These are phyloP conservation scores for Thelonectria rubi DNA, from an alignment of 2,329 filamentous ascomycete species.

Conservation along the genomic window DNA sequence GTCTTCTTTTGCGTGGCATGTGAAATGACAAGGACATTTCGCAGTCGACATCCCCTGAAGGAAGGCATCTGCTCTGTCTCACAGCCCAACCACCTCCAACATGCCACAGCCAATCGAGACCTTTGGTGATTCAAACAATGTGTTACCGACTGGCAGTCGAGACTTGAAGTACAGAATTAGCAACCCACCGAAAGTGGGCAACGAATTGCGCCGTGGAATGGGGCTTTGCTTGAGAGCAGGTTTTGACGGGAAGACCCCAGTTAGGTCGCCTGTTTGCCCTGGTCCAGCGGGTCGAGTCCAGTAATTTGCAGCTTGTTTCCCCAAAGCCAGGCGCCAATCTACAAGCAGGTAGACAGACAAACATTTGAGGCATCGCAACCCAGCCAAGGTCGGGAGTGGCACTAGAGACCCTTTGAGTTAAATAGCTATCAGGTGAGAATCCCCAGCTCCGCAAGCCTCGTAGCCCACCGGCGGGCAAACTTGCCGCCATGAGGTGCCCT, in stretches of 20 bases:
- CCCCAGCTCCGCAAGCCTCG: constrained; percentile 11
- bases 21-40: not conserved
- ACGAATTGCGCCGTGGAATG: not conserved
- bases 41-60: not conserved
- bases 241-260: constrained; percentile 23
- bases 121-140: not conserved
- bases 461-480: constrained; percentile 12
- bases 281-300: not conserved
- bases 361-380: constrained; percentile 26
- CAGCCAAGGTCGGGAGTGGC: constrained; percentile 11
- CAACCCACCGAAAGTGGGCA: not conserved
- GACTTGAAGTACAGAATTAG: constrained; percentile 1
- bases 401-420: constrained; percentile 23
- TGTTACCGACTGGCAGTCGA: not conserved
- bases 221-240: constrained; percentile 5
- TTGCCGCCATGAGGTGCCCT: constrained; percentile 6
- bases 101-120: not conserved
- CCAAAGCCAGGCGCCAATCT: constrained; percentile 17
- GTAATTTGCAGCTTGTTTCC: constrained; percentile 25
- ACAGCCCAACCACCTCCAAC: constrained; percentile 2
- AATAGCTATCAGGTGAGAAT: constrained; percentile 21
- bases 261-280: constrained; percentile 11
- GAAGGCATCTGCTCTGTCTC: not conserved
- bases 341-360: constrained; percentile 27
- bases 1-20: not conserved